Conservation (phyloP, 805 yeast genomes). For the Candida maesae region DNA sequence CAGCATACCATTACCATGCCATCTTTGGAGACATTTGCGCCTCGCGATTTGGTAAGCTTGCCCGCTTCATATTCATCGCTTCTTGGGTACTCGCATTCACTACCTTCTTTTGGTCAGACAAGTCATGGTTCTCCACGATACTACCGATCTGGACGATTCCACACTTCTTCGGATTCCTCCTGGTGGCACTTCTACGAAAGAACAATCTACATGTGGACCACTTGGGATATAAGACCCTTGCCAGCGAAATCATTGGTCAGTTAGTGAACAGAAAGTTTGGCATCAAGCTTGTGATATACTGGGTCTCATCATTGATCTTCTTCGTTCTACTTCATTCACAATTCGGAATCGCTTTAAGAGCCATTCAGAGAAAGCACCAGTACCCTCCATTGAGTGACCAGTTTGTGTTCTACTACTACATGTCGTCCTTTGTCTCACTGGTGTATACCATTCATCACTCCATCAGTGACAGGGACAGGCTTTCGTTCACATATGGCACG, state of each 20-base stretch:
- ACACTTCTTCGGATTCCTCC: slow-evolving; percentile 27
- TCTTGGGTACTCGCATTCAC: slow-evolving; percentile 28
- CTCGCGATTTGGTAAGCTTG: slow-evolving; percentile 37
- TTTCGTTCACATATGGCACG: slow-evolving; percentile 40
- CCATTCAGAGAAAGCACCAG: slow-evolving; percentile 36
- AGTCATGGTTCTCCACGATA: slow-evolving; percentile 25
- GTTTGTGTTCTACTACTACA: slow-evolving; percentile 48
- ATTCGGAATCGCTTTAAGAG: slow-evolving; percentile 22
- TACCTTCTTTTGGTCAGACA: slow-evolving; percentile 22
- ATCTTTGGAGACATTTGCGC: slow-evolving; percentile 39
- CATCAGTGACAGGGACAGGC: slow-evolving; percentile 50
- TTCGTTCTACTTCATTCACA: slow-evolving; percentile 23
- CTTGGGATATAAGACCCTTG: slow-evolving; percentile 30
- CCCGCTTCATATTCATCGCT: slow-evolving; percentile 31
- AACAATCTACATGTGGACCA: slow-evolving; percentile 37
- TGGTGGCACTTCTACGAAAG: slow-evolving; percentile 37
- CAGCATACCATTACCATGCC: slow-evolving; percentile 33
- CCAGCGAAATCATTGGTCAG: slow-evolving; percentile 27
- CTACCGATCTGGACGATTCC: slow-evolving; percentile 23
- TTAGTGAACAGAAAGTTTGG: slow-evolving; percentile 23
- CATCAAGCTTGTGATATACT: slow-evolving; percentile 20
- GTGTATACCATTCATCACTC: slow-evolving; percentile 49
- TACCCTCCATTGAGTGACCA: slow-evolving; percentile 40
- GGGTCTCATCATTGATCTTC: slow-evolving; percentile 24
- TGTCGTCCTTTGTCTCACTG: slow-evolving; percentile 36